A percentile compares a stretch with the other conserved stretches of the same genome.
Conservation (phyloP, 352 stramenopile genomes). For the Bremia lactucae region DNA sequence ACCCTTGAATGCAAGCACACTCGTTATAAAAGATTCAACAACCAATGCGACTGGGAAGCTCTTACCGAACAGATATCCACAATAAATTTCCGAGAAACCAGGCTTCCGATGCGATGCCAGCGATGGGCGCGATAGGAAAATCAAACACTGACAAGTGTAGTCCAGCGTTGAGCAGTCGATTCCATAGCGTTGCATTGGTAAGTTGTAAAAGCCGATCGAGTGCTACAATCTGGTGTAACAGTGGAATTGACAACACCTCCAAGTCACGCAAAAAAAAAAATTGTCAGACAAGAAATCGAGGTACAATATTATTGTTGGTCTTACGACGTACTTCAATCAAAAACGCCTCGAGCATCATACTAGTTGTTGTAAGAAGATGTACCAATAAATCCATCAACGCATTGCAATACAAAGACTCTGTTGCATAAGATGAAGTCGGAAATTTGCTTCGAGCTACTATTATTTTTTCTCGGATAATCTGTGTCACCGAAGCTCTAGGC, state of each 20-base stretch:
- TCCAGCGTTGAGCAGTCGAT: slow-evolving; percentile 18
- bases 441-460: slow-evolving; percentile 13
- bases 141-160: slow-evolving; percentile 20
- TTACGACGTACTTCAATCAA: slow-evolving; percentile 17
- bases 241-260: slow-evolving; percentile 38
- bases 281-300: neutral
- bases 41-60: neutral
- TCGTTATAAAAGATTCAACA: slow-evolving; percentile 1
- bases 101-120: slow-evolving; percentile 36
- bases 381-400: slow-evolving; percentile 19
- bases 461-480: slow-evolving; percentile 18
- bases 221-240: slow-evolving; percentile 26
- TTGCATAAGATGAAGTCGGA: slow-evolving; percentile 8
- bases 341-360: slow-evolving; percentile 17
- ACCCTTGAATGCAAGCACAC: slow-evolving; percentile 25
- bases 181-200: slow-evolving; percentile 18
- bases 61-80: slow-evolving; percentile 36
- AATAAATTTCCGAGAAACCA: slow-evolving; percentile 61
- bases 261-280: neutral
- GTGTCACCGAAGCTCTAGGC: slow-evolving; percentile 14
- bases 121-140: slow-evolving; percentile 29
- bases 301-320: neutral
- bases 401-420: slow-evolving; percentile 17
- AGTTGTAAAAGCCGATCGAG: slow-evolving; percentile 15
- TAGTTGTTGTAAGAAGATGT: slow-evolving; percentile 13